A percentile compares a stretch with the other conserved stretches of the same genome.
Evolutionary conservation across 768 basidiomycete species (phyloP).

Genomic region (Cystofilobasidium capitatum): DNA sequence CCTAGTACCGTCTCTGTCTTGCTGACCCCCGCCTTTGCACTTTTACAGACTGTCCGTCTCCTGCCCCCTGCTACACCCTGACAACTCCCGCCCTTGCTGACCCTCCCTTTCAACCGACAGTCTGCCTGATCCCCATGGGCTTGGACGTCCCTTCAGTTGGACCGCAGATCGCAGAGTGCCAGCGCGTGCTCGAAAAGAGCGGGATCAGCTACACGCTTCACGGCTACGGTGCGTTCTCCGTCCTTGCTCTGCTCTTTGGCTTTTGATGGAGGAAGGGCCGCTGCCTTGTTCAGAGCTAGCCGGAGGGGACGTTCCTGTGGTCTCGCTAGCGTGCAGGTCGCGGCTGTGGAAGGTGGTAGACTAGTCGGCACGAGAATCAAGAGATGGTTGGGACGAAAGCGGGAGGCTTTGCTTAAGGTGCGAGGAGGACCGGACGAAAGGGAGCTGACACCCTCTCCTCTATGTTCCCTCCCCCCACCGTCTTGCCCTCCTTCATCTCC

Average conservation of each 20-base stretch:
- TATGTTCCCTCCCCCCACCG: too few relatives aligned
- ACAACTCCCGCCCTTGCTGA: neutral
- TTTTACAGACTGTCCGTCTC: neutral
- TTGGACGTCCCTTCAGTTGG: conserved; percentile 57
- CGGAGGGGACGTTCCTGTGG: too few relatives aligned
- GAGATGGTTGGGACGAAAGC: too few relatives aligned
- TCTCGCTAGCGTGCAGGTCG: too few relatives aligned
- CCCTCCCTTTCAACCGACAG: neutral
- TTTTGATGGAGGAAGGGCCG: too few relatives aligned
- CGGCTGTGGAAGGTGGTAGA: too few relatives aligned
- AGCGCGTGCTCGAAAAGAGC: conserved; percentile 67
- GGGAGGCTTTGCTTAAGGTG: too few relatives aligned
- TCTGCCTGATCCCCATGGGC: conserved; percentile 80
- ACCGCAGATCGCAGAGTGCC: conserved; percentile 47
- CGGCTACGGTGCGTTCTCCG: neutral
- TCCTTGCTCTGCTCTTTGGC: neutral
- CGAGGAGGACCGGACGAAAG: neutral
- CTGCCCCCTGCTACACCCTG: neutral
- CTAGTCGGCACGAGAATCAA: too few relatives aligned
- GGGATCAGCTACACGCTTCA: conserved; percentile 70
- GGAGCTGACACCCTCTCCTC: neutral
- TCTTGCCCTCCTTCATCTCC: conserved; percentile 24
- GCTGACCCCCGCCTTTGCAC: neutral
- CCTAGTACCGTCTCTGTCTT: neutral
- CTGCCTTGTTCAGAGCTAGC: too few relatives aligned